phyloP scores from a whole-genome alignment of 371 early-diverging fungal genomes.

The Circinella minor region DNA sequence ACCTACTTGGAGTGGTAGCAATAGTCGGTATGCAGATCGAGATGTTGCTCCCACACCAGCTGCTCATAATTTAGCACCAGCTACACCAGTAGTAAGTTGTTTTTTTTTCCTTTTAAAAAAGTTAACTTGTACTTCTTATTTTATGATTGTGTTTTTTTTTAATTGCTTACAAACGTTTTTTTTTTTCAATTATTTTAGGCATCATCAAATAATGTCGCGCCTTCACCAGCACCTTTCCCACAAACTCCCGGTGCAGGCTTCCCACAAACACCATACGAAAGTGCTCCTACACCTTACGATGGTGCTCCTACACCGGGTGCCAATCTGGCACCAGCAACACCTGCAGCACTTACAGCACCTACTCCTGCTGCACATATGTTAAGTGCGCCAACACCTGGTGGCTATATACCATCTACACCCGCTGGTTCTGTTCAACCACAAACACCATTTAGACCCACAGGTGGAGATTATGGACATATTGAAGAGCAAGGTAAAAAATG shows the following conservation, averaged over 20 bases:
- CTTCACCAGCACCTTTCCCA: constrained; percentile 51
- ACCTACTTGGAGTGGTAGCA: constrained; percentile 39
- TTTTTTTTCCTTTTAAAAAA: neutral
- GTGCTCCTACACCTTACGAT: constrained; percentile 44
- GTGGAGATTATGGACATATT: constrained; percentile 54
- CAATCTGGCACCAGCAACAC: constrained; percentile 55
- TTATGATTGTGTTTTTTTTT: neutral
- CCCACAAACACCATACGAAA: constrained; percentile 42
- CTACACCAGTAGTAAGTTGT: constrained; percentile 42
- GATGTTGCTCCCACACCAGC: constrained; percentile 52
- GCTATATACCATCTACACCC: constrained; percentile 56
- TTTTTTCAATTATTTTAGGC: constrained; percentile 18
- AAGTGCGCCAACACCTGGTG: constrained; percentile 53
- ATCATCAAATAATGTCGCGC: constrained; percentile 34
- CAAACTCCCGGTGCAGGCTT: constrained; percentile 54
- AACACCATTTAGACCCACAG: constrained; percentile 69
- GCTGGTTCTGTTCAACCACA: constrained; percentile 59
- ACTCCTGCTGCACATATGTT: constrained; percentile 41
- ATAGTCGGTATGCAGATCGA: constrained; percentile 28
- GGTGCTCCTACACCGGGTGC: constrained; percentile 49
- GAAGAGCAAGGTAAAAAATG: constrained; percentile 40
- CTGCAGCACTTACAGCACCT: constrained; percentile 55
- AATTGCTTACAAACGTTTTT: constrained; percentile 3
- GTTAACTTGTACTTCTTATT: neutral
- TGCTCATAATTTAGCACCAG: constrained; percentile 40